Base-by-base conservation (phyloP, 768 basidiomycete genomes). In the Kwoniella bestiolae region DNA sequence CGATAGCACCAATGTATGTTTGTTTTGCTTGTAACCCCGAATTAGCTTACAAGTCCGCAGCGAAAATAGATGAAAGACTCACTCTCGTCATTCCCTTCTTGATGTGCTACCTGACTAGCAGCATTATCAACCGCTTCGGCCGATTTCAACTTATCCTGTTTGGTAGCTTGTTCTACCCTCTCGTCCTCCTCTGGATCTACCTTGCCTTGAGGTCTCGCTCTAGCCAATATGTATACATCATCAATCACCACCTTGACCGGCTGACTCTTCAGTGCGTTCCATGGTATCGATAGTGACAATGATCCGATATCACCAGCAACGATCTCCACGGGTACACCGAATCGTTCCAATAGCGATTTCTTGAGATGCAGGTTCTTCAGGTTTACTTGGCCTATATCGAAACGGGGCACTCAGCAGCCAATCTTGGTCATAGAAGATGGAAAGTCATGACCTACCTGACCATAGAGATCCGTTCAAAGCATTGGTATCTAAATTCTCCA, bases 281-380 rank as follows among this genome's bases (percentile, higher is more conserved):
- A 81, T 6, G 80, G 80, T 14, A 81, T 72, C 11, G 74, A 68
- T 9, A 81, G 53, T 3, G 68, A 66, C 7, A 81, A 64, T 7
- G 60, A 72, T 2, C 80, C 80, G 52, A 81, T 78, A 63, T 81
- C 78, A 28, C 94, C 96, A 85, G 97, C 92, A 11, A 91, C 83
- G 11, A 99, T 93, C 83, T 98, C 94, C 0, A 99, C 88, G 0
- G 96, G 96, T 23, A 99, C 84, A 63, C 92, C 86, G 80, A 98
- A 96, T 80, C 95, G 93, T 82, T 98, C 96, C 53, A 99, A 84
- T 0, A 91, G 93, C 47, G 91, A 90, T 82, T 89, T 93, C 84
- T 95, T 98, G 70, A 99, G 85, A 58, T 89, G 89, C 53, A 99
- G 82, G 72, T 91, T 61, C 50, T 61, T 61, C 34, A 61, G 21